A percentile compares a stretch with the other conserved stretches of the same genome.
Conservation (phyloP, 768 basidiomycete genomes). For the Rhizopogon rudus region DNA sequence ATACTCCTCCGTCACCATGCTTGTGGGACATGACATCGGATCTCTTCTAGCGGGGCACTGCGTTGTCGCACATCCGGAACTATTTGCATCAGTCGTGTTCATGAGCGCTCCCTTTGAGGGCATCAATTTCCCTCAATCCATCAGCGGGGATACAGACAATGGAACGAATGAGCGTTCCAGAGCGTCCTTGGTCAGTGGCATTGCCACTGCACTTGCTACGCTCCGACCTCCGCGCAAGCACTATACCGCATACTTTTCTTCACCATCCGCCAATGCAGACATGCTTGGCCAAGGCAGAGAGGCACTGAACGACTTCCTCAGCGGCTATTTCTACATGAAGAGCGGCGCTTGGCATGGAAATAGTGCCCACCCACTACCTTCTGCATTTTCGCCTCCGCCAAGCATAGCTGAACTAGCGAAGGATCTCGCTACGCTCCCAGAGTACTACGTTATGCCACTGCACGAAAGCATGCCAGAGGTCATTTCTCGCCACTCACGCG, state of each 20-base stretch:
- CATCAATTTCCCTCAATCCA: conserved; percentile 21
- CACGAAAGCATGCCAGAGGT: conserved; percentile 49
- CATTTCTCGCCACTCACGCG: conserved; percentile 32
- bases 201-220: conserved; percentile 25
- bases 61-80: conserved; percentile 48
- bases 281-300: conserved; percentile 24
- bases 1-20: conserved; percentile 38
- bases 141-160: conserved; percentile 8
- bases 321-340: conserved; percentile 41
- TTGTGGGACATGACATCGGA: conserved; percentile 62
- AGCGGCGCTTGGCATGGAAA: conserved; percentile 49
- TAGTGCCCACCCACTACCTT: conserved; percentile 32
- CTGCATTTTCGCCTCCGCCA: conserved; percentile 16
- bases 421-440: conserved; percentile 41
- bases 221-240: conserved; percentile 53
- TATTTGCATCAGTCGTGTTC: conserved; percentile 51
- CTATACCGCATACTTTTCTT: conserved; percentile 47
- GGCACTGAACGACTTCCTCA: conserved; percentile 18
- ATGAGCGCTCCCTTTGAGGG: conserved; percentile 59
- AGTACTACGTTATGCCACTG: conserved; percentile 59
- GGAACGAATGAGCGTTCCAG: conserved; percentile 14
- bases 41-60: conserved; percentile 48
- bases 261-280: conserved; percentile 41
- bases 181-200: background rate
- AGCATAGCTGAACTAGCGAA: conserved; percentile 19